A percentile compares a stretch with the other conserved stretches of the same genome.
These are phyloP conservation scores for Eimeria maxima DNA, from an alignment of 169 alveolate genomes.

Conservation along the genomic window DNA sequence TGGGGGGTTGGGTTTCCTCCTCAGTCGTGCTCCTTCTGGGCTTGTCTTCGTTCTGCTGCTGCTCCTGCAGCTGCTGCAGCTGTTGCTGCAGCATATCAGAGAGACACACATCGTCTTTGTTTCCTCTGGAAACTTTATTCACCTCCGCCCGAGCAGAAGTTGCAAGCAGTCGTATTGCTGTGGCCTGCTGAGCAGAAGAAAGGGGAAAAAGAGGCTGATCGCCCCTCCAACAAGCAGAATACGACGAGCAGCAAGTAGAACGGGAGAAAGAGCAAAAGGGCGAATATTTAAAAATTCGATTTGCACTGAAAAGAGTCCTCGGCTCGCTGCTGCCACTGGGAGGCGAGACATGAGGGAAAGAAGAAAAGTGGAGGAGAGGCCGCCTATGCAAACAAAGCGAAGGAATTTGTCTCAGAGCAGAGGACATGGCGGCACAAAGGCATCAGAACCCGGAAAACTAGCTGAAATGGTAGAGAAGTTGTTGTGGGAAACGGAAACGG, in stretches of 20 bases:
- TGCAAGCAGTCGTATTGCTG: too few relatives aligned
- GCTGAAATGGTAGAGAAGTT: too few relatives aligned
- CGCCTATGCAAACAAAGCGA: background rate
- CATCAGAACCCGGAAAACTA: too few relatives aligned
- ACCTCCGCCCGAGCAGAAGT: background rate
- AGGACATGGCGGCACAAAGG: too few relatives aligned
- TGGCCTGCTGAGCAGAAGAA: too few relatives aligned
- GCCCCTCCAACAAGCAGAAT: too few relatives aligned
- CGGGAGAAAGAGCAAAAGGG: background rate
- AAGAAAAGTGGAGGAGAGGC: background rate
- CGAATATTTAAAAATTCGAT: too few relatives aligned
- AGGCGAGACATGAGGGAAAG: background rate
- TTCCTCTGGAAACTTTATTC: background rate
- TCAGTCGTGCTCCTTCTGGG: background rate
- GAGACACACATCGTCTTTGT: background rate
- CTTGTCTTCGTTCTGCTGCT: background rate
- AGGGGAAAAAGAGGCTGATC: too few relatives aligned
- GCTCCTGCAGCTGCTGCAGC: slow-evolving; percentile 3
- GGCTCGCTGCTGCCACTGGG: too few relatives aligned
- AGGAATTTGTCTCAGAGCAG: background rate
- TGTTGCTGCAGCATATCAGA: background rate
- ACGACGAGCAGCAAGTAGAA: background rate
- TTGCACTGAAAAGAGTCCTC: too few relatives aligned
- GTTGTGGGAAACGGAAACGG: too few relatives aligned
- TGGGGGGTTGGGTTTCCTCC: background rate